Conservation (phyloP, 257 asterid species). For the Hygrophila difformis region DNA sequence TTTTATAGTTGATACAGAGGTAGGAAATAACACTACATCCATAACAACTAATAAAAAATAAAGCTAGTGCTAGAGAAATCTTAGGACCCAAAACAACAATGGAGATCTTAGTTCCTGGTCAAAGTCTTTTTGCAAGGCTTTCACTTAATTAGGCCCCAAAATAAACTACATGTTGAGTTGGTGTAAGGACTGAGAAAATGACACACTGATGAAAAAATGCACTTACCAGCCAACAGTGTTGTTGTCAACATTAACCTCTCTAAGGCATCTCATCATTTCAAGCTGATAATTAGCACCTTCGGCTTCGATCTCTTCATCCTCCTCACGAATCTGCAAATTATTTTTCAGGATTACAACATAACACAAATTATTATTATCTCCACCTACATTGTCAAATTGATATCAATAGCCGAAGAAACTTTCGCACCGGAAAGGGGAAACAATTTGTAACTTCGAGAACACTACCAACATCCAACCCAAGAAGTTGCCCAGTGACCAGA, state of each 20-base stretch:
- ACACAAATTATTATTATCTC: too few species aligned
- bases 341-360: neutral
- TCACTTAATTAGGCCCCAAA: too few species aligned
- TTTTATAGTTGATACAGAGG: too few species aligned
- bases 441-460: conserved; percentile 96
- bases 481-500: conserved; percentile 89
- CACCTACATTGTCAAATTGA: neutral
- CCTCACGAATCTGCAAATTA: conserved; percentile 64
- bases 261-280: conserved; percentile 96
- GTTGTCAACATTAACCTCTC: conserved; percentile 98
- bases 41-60: too few species aligned
- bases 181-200: too few species aligned
- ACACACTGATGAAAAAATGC: too few species aligned
- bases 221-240: conserved; percentile 94
- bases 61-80: too few species aligned
- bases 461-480: conserved; percentile 96
- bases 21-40: too few species aligned
- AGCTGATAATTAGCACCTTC: conserved; percentile 99
- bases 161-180: too few species aligned
- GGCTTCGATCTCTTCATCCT: conserved; percentile 94
- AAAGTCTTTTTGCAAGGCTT: too few species aligned
- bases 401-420: neutral
- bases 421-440: conserved; percentile 89
- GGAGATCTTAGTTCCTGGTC: too few species aligned
- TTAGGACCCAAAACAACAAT: too few species aligned